Percentiles rank a stretch among this genome's conserved stretches.
phyloP scores from a whole-genome alignment of 2,329 filamentous ascomycete species.

The Gliomastix tumulicola region DNA sequence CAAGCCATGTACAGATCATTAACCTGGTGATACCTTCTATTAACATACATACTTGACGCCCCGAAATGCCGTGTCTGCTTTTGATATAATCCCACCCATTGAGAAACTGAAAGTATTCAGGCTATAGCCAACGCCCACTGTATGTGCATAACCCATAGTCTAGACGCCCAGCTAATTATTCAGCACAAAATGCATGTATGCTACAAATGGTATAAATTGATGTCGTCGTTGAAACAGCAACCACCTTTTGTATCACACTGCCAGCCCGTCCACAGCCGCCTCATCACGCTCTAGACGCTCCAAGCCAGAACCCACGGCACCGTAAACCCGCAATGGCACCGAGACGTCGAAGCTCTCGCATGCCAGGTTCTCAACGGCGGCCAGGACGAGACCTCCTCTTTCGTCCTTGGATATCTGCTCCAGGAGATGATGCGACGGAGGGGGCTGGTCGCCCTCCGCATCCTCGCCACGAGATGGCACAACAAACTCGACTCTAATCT shows the following conservation, averaged over 20 bases:
- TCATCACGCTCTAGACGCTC: conserved; percentile 50
- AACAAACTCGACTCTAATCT: conserved; percentile 85
- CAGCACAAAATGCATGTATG: too few species aligned
- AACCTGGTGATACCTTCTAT: too few species aligned
- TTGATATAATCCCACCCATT: too few species aligned
- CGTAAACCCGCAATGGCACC: conserved; percentile 78
- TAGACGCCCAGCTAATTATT: too few species aligned
- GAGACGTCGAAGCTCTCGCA: conserved; percentile 89
- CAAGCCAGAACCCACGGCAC: conserved; percentile 49
- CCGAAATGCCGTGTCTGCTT: too few species aligned
- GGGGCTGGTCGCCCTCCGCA: conserved; percentile 13
- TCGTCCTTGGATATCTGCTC: conserved; percentile 77
- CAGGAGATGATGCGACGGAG: conserved; percentile 45
- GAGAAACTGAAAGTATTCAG: too few species aligned
- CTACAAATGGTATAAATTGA: too few species aligned
- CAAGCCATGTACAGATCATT: too few species aligned
- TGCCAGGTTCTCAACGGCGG: conserved; percentile 68
- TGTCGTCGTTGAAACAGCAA: too few species aligned
- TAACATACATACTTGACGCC: too few species aligned
- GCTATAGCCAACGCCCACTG: too few species aligned
- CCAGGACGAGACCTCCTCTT: conserved; percentile 64
- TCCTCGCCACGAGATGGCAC: conserved; percentile 48
- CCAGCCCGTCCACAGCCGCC: conserved; percentile 37
- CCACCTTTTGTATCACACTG: conserved; percentile 16
- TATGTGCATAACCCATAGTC: too few species aligned